Evolutionary conservation across 306 rosid species (phyloP).

Genomic region (Prunus armeniaca): DNA sequence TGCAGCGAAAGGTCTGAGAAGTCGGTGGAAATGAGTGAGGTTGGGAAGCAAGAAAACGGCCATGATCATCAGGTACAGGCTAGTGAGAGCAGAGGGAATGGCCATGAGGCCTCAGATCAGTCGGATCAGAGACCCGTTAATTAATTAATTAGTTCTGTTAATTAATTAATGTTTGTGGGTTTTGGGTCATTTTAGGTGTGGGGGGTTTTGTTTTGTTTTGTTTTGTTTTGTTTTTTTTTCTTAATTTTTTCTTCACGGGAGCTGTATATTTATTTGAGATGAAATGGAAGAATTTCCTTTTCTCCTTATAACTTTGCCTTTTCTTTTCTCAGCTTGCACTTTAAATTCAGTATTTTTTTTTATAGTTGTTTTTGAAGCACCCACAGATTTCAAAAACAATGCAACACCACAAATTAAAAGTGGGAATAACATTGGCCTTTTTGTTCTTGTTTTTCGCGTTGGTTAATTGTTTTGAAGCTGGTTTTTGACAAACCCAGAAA

Average conservation of each 20-base stretch:
- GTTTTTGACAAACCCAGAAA: background rate
- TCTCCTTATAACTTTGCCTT: background rate
- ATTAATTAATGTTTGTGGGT: background rate
- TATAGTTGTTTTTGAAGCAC: background rate
- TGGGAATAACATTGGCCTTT: background rate
- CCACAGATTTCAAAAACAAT: background rate
- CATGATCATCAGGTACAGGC: conserved; percentile 9
- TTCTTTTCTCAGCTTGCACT: background rate
- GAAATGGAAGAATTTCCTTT: conserved; percentile 27
- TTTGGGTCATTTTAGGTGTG: background rate
- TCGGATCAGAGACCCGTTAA: conserved; percentile 10
- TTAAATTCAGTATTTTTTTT: background rate
- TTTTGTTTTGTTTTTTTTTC: background rate
- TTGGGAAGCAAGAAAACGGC: conserved; percentile 12
- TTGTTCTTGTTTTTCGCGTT: background rate
- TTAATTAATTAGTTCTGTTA: background rate
- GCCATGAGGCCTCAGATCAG: conserved; percentile 27
- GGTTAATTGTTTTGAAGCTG: background rate
- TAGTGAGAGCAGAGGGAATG: conserved; percentile 14
- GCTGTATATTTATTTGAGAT: conserved; percentile 66
- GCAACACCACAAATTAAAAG: background rate
- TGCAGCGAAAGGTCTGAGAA: conserved; percentile 41
- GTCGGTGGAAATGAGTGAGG: conserved; percentile 32
- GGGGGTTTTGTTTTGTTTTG: background rate
- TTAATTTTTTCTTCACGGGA: conserved; percentile 41